A percentile compares a stretch with the other conserved stretches of the same genome.
These are phyloP conservation scores for Candida cerambycidarum DNA, from an alignment of 805 yeast species.

Conservation along the genomic window DNA sequence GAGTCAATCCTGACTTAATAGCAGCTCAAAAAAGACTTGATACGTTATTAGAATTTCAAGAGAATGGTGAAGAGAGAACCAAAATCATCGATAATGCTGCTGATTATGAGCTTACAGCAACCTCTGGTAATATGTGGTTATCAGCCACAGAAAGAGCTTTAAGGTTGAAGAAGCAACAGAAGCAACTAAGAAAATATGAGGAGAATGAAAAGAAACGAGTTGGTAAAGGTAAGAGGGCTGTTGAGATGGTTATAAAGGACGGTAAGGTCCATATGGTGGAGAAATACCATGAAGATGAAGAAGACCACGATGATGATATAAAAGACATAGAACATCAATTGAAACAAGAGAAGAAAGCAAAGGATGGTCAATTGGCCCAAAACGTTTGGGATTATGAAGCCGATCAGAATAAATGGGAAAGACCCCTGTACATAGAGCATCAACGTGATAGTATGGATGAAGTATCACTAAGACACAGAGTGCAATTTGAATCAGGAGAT, in stretches of 20 bases:
- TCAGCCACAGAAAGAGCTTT: conserved; percentile 84
- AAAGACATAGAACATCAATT: conserved; percentile 35
- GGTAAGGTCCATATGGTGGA: conserved; percentile 76
- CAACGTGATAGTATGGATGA: neutral
- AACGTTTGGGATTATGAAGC: conserved; percentile 61
- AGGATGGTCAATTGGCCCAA: conserved; percentile 31
- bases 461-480: conserved; percentile 18
- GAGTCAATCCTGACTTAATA: conserved; percentile 55
- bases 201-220: conserved; percentile 54
- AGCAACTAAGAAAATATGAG: conserved; percentile 63
- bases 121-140: conserved; percentile 70
- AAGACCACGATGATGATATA: conserved; percentile 31
- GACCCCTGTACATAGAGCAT: conserved; percentile 42
- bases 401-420: conserved; percentile 55
- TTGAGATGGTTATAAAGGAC: conserved; percentile 75
- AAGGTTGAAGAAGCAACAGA: conserved; percentile 83
- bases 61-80: conserved; percentile 85
- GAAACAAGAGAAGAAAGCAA: conserved; percentile 21
- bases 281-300: conserved; percentile 21
- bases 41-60: conserved; percentile 75
- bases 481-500: conserved; percentile 26
- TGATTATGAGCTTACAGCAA: conserved; percentile 68
- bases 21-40: conserved; percentile 76
- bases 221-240: conserved; percentile 73
- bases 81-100: conserved; percentile 90